Evolutionary conservation across 257 asterid species (phyloP), one percentile per base, ranked within the genome.

Genomic region (Solanum sitiens): DNA sequence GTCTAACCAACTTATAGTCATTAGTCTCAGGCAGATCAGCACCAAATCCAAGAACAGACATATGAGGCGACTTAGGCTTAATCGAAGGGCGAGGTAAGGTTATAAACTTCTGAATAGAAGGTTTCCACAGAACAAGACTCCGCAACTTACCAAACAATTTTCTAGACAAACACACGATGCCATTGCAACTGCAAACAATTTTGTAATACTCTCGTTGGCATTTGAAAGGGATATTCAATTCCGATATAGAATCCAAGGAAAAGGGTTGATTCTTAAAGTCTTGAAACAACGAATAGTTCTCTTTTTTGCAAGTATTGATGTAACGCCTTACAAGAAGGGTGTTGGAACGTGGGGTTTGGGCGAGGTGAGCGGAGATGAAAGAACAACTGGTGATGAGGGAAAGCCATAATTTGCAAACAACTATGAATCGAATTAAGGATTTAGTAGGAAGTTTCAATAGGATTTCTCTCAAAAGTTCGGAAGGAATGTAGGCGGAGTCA

Each of bases 1-100:
- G 77, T 89, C 96, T 92, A 18, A 93, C 95, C 16, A 95, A 94
- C 88, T 95, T 95, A 84, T 89, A 87, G 73, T 89, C 94, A 33
- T 85, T 53, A 18, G 12, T 37, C 13, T 79, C 14, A 8, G 13
- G 18, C 23, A 30, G 30, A 70, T 89, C 89, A 56, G 20, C 89
- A n/a, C 97, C 97, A 63, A 94, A 93, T 67, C 95, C 97, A 12
- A 93, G 88, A 37, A 89, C 91, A 59, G 70, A 88, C 85, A 79
- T 61, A 85, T 91, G 87, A 35, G 92, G 89, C 2, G 20, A 88
- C 4, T 15, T 39, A 14, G 89, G 92, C 37, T 82, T 87, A 87
- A 93, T 77, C 1, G 35, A 61, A 18, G 96, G 89, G 2, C 45
- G 79, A 11, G 95, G 96, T 15, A 76, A 42, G 25, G 13, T 50